Conservation (phyloP, 768 basidiomycete species). For the Dacryopinax primogenitus region DNA sequence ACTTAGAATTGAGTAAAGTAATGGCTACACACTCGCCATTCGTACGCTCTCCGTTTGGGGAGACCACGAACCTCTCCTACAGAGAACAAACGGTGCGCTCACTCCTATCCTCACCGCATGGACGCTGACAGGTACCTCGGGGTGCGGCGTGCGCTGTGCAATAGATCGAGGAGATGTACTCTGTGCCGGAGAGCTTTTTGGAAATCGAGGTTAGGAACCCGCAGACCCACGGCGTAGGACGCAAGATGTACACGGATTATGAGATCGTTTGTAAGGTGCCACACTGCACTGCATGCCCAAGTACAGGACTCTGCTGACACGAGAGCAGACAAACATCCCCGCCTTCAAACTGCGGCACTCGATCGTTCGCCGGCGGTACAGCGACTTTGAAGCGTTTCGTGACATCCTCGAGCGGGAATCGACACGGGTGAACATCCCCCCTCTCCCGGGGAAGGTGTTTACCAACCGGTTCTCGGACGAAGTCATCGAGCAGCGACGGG, state of each 20-base stretch:
- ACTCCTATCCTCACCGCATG: not conserved
- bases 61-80: slow-evolving; percentile 4
- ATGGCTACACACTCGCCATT: slow-evolving; percentile 16
- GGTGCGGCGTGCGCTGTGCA: too few relatives aligned
- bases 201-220: slow-evolving; percentile 97
- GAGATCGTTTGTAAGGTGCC: slow-evolving; percentile 92
- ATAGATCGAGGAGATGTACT: slow-evolving; percentile 98
- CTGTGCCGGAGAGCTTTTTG: slow-evolving; percentile 88
- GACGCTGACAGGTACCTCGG: slow-evolving; percentile 14
- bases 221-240: slow-evolving; percentile 91
- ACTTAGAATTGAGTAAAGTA: not conserved
- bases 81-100: slow-evolving; percentile 15
- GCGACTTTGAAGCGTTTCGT: slow-evolving; percentile 91
- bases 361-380: slow-evolving; percentile 74
- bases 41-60: slow-evolving; percentile 15
- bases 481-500: slow-evolving; percentile 81
- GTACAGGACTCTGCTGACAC: not conserved
- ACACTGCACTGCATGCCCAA: slow-evolving; percentile 6
- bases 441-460: slow-evolving; percentile 95
- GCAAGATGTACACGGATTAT: slow-evolving; percentile 99
- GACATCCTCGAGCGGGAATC: slow-evolving; percentile 96
- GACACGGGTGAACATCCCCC: slow-evolving; percentile 93
- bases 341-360: slow-evolving; percentile 96
- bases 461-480: slow-evolving; percentile 97
- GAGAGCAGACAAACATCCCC: slow-evolving; percentile 86